Percentiles rank a stretch among this genome's conserved stretches.
Conservation (phyloP, 108 stramenopile genomes). For the Aurantiochytrium sp. region DNA sequence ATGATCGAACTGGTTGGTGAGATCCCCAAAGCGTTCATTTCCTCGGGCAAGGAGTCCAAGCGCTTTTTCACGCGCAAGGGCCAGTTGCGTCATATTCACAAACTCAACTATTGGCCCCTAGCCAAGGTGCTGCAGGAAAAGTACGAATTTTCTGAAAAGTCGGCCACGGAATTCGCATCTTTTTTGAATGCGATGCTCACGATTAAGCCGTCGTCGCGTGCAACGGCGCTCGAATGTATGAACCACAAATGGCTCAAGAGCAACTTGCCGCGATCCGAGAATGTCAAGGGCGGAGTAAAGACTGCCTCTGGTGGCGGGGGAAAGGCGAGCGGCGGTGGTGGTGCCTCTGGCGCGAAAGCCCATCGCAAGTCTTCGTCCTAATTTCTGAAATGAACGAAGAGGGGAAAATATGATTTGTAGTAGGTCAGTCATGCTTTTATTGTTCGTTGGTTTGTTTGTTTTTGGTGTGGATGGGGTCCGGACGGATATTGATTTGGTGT, state of each 20-base stretch:
- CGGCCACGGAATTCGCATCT: conserved; percentile 69
- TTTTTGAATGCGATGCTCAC: conserved; percentile 74
- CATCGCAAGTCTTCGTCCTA: no score
- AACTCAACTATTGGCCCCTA: conserved; percentile 92
- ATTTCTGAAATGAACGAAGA: no score
- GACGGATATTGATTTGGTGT: no score
- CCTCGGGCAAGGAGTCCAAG: conserved; percentile 77
- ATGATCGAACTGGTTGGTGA: conserved; percentile 91
- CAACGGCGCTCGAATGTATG: conserved; percentile 69
- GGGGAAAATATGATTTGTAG: no score
- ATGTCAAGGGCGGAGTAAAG: no score
- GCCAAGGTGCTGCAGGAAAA: conserved; percentile 81
- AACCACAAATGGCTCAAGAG: conserved; percentile 65
- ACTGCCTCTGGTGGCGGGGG: no score
- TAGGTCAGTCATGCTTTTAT: no score
- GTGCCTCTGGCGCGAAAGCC: no score
- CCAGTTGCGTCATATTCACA: conserved; percentile 89
- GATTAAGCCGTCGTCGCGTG: conserved; percentile 70
- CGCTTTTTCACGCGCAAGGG: conserved; percentile 92
- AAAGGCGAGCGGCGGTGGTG: no score
- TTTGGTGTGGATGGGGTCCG: no score
- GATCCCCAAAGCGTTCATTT: conserved; percentile 76
- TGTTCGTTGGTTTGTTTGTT: no score
- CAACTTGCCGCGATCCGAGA: not conserved
- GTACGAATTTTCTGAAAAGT: conserved; percentile 69